Percentiles rank a stretch among this genome's conserved stretches.
phyloP scores from a whole-genome alignment of 2,329 filamentous ascomycete genomes.

The Nannizziopsis barbatae region DNA sequence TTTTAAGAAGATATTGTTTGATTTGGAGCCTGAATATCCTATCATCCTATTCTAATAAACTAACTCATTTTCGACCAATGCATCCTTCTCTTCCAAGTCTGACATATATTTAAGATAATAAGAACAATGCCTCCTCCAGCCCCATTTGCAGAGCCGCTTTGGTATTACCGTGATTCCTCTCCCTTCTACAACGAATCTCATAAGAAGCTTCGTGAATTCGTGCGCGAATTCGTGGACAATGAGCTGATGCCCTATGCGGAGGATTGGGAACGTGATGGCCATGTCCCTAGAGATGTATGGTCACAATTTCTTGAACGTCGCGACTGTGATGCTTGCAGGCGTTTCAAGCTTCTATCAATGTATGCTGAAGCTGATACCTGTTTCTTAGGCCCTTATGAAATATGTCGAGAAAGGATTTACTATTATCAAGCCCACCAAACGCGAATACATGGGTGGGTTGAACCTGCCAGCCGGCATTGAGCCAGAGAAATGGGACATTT shows the following conservation, averaged over 20 bases:
- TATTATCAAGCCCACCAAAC: conserved; percentile 29
- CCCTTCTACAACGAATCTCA: conserved; percentile 56
- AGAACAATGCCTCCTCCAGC: conserved; percentile 3
- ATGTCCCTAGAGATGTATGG: conserved; percentile 37
- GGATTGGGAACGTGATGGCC: conserved; percentile 52
- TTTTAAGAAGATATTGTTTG: no score
- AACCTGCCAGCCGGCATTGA: conserved; percentile 38
- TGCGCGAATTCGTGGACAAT: conserved; percentile 50
- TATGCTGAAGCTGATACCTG: not conserved
- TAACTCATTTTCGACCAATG: not conserved
- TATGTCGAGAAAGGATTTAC: conserved; percentile 33
- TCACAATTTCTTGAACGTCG: not conserved
- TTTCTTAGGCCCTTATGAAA: conserved; percentile 25
- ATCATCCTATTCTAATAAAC: not conserved
- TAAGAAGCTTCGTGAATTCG: conserved; percentile 44
- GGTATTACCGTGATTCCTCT: conserved; percentile 20
- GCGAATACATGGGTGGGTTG: conserved; percentile 31
- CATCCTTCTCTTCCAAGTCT: not conserved
- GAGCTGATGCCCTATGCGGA: conserved; percentile 48
- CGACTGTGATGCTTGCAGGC: no score
- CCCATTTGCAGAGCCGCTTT: conserved; percentile 14
- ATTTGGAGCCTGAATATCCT: not conserved
- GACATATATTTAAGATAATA: not conserved
- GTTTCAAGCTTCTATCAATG: not conserved
- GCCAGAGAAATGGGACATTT: conserved; percentile 43